Base-by-base conservation (phyloP, 2,329 filamentous ascomycete species). In the Epichloe baconii region DNA sequence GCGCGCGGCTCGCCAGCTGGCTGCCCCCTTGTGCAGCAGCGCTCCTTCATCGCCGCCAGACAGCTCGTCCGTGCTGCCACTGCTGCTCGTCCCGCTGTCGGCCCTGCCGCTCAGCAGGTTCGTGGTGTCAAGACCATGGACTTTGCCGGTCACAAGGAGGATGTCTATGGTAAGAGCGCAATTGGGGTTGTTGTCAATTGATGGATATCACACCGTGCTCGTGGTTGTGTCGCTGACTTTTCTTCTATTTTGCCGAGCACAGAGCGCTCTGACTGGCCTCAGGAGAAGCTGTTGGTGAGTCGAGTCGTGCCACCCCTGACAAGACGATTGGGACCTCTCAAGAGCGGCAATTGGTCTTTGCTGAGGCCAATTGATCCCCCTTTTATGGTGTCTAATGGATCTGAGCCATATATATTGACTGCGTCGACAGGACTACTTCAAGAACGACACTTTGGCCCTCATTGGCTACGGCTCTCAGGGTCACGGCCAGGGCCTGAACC, bases 211-310 rank as follows among this genome's bases (percentile, higher is more conserved):
- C 26, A 4, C 26, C 26, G 8, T 31, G 3, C 26, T 31, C 26
- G 8, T 26, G 26, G 3, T 41, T 53, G 44, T 56, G 62, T 53
- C n/a, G 45, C 56, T 57, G 50, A 52, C 48, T 23, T 42, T 49
- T 37, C 19, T 26, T 45, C 17, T 23, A 12, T 26, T 31, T 21
- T 10, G 19, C 15, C 8, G 11, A n/a, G 5, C 54, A 55, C 64
- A 93, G 93, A 98, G 83, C 90, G 93, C 76, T 87, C 81, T 69
- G 93, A 98, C 78, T 98, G 93, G 93, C 93, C 93, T 61, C 83
- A 86, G 71, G 91, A 96, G 80, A 97, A 95, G 85, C 88, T 98
- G 69, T 78, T 93, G 70, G 88, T 93, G 75, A 77, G 83, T 80
- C 65, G 69, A 38, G 45, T 26, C 7, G 26, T 26, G 42, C 21